These are phyloP conservation scores for Hebeloma cylindrosporum DNA, from an alignment of 768 basidiomycete species.

Conservation along the genomic window DNA sequence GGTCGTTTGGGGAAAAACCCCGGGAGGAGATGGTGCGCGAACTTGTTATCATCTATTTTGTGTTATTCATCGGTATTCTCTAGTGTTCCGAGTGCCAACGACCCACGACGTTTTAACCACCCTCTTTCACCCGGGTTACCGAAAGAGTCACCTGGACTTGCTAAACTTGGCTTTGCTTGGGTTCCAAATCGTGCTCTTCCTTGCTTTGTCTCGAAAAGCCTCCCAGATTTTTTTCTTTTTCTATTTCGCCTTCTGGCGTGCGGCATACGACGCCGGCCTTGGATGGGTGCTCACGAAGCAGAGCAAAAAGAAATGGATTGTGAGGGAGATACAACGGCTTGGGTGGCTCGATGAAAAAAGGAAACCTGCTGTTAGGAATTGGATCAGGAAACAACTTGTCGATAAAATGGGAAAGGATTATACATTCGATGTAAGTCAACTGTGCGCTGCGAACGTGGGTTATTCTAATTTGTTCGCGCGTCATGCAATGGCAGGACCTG, in stretches of 20 bases:
- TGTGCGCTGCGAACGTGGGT: slow-evolving; percentile 4
- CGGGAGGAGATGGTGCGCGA: slow-evolving; percentile 66
- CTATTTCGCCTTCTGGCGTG: slow-evolving; percentile 93
- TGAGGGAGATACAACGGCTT: slow-evolving; percentile 67
- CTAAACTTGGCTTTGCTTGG: slow-evolving; percentile 80
- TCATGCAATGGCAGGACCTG: slow-evolving; percentile 55
- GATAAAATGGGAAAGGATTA: slow-evolving; percentile 97
- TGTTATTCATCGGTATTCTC: slow-evolving; percentile 10
- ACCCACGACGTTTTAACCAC: slow-evolving; percentile 88
- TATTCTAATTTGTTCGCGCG: slow-evolving; percentile 5
- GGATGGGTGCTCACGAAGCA: slow-evolving; percentile 95
- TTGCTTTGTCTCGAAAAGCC: slow-evolving; percentile 53
- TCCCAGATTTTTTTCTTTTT: slow-evolving; percentile 74
- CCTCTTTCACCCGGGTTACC: slow-evolving; percentile 77
- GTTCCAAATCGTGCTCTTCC: slow-evolving; percentile 75
- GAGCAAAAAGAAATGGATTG: slow-evolving; percentile 95
- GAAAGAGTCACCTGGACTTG: slow-evolving; percentile 87
- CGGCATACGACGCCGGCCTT: slow-evolving; percentile 88
- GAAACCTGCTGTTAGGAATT: slow-evolving; percentile 61
- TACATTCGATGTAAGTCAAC: slow-evolving; percentile 75
- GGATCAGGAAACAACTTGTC: slow-evolving; percentile 84
- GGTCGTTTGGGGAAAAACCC: slow-evolving; percentile 88
- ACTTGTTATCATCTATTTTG: slow-evolving; percentile 5
- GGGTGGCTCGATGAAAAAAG: slow-evolving; percentile 88
- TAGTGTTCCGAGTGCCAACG: slow-evolving; percentile 92